Base-by-base conservation (phyloP, 176 grass and related monocot species). In the Themeda triandra region DNA sequence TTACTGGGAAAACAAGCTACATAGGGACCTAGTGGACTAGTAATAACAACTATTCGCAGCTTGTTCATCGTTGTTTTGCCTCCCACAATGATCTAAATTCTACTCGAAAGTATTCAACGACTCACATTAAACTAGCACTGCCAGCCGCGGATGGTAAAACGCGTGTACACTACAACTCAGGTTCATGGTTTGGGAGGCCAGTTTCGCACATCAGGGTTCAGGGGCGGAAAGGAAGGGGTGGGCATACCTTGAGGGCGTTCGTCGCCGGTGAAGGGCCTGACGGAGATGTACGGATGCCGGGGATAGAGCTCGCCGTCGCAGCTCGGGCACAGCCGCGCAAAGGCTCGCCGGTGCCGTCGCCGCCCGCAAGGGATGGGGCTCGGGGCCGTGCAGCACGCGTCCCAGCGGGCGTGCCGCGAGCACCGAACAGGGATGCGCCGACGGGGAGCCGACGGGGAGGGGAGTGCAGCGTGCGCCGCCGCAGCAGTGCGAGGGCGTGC, bases 1-100 rank as follows among this genome's bases (percentile, higher is more conserved):
- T 89, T 84, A 89, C 87, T 75, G 51, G 81, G 75, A 48, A 73
- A 60, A 74, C 81, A 58, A 15, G 0, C 37, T 17, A 40, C 63
- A 67, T 49, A 40, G 13, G 14, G 17, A 39, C 8, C 28, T 73
- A 24, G 49, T 59, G 6, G 21, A 2, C 2, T 51, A 63, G 25
- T 13, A 53, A 10, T 6, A 2, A 73, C n/a, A 1, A 46, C 5
- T 13, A 59, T 23, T 18, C 11, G 12, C 14, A 4, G 41, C 13
- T 5, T 65, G 29, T 39, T 1, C 56, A 17, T 33, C 37, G 24
- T 23, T 33, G 1, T 5, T 27, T 33, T 62, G 69, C 63, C 29
- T 44, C 13, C 1, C 48, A 42, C 6, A 8, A 21, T n/a, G n/a
- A n/a, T n/a, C n/a, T 8, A 6, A 30, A 19, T 5, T 2, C 7